Conservation (phyloP, 345 rosid genomes). For the Zanthoxylum bungeanum region DNA sequence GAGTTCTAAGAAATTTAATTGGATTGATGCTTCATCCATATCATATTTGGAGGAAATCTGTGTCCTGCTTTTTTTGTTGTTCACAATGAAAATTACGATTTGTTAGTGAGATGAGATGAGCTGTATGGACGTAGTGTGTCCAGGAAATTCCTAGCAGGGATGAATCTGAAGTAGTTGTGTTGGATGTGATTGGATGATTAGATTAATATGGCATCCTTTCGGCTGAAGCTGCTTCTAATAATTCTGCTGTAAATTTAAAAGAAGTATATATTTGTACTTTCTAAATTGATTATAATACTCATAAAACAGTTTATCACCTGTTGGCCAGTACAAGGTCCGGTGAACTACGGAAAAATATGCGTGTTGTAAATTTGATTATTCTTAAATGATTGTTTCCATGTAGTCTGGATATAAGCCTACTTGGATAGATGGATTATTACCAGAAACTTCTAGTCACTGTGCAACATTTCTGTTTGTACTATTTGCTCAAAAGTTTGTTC, state of each 20-base stretch:
- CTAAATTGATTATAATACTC: background rate
- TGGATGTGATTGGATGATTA: background rate
- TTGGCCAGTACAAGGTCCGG: background rate
- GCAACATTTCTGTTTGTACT: background rate
- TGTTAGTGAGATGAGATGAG: background rate
- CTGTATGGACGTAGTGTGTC: background rate
- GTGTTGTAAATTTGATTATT: background rate
- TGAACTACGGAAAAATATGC: background rate
- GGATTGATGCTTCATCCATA: background rate
- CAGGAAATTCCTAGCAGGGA: too few species aligned
- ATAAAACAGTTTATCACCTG: background rate
- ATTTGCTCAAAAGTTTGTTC: slow-evolving; percentile 13
- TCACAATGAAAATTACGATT: background rate
- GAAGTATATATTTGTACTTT: background rate
- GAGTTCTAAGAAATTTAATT: background rate
- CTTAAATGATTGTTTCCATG: background rate
- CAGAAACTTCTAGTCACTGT: background rate
- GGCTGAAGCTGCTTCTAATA: background rate
- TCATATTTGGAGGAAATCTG: background rate
- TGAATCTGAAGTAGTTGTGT: background rate
- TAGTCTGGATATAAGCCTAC: background rate
- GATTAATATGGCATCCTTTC: background rate
- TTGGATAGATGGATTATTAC: slow-evolving; percentile 4
- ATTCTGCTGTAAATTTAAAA: background rate
- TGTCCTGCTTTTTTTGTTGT: background rate